Evolutionary conservation across 257 asterid species (phyloP).

Genomic region (Fraxinus pennsylvanica): DNA sequence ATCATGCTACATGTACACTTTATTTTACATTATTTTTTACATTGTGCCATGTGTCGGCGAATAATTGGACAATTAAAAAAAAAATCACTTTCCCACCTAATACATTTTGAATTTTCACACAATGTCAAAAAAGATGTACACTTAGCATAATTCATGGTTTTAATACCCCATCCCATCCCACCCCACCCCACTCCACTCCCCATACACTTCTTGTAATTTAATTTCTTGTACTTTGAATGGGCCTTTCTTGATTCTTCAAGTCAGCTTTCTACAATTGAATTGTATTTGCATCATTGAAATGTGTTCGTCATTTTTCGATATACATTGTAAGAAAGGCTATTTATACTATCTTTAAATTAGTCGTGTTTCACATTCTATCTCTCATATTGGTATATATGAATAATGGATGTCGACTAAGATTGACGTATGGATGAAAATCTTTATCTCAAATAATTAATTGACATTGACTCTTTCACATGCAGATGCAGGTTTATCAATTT

Average conservation of each 20-base stretch:
- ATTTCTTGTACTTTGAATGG: slow-evolving; percentile 15
- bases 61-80: no score
- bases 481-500: slow-evolving; percentile 38
- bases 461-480: slow-evolving; percentile 32
- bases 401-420: background rate
- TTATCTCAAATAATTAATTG: background rate
- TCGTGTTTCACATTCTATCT: background rate
- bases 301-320: background rate
- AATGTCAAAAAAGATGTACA: no score
- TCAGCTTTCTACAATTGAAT: no score
- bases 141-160: slow-evolving; percentile 8
- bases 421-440: background rate
- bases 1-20: slow-evolving; percentile 31
- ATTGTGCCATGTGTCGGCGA: no score
- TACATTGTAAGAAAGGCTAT: background rate
- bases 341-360: background rate
- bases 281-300: slow-evolving; percentile 29
- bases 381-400: background rate
- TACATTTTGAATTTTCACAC: no score
- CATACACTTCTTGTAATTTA: background rate
- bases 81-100: background rate
- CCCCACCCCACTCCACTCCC: slow-evolving; percentile 18
- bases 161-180: slow-evolving; percentile 38
- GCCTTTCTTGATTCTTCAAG: no score
- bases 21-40: no score